phyloP scores from a whole-genome alignment of 768 basidiomycete genomes.

The Mrakia blollopis region DNA sequence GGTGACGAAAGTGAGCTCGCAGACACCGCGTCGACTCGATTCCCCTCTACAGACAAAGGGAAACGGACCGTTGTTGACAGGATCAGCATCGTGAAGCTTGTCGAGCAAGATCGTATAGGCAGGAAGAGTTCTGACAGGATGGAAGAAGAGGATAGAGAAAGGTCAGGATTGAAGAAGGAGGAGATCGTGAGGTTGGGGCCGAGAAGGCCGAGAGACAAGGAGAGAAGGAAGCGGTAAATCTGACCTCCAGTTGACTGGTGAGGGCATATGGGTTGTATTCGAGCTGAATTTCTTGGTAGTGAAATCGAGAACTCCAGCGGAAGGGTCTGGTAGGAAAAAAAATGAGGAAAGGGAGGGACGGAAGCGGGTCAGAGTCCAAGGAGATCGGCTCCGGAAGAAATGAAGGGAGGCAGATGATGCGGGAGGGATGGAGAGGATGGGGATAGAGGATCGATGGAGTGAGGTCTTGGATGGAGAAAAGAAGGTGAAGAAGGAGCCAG shows the following conservation, averaged over 20 bases:
- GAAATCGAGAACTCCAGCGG: constrained; percentile 20
- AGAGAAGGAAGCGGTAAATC: neutral
- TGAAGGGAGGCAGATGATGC: neutral
- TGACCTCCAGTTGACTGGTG: constrained; percentile 31
- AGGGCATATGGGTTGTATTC: constrained; percentile 3
- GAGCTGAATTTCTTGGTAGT: constrained; percentile 23
- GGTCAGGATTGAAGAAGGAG: neutral
- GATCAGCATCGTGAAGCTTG: constrained; percentile 91
- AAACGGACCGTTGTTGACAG: constrained; percentile 60
- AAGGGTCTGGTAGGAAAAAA: constrained; percentile 15
- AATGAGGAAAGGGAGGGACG: neutral
- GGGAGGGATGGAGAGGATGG: neutral
- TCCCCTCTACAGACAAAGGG: neutral
- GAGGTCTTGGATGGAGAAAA: no score
- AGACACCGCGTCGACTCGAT: neutral
- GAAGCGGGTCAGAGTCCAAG: neutral
- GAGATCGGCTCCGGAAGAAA: neutral
- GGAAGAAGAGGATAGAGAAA: no score
- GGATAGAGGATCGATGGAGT: no score
- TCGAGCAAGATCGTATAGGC: constrained; percentile 57
- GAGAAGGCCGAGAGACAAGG: neutral
- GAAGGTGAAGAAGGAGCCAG: no score
- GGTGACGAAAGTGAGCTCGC: neutral
- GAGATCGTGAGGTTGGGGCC: neutral
- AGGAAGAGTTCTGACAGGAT: constrained; percentile 33